These are phyloP conservation scores for Teratosphaeria gauchensis DNA, from an alignment of 2,329 filamentous ascomycete species.

Conservation along the genomic window DNA sequence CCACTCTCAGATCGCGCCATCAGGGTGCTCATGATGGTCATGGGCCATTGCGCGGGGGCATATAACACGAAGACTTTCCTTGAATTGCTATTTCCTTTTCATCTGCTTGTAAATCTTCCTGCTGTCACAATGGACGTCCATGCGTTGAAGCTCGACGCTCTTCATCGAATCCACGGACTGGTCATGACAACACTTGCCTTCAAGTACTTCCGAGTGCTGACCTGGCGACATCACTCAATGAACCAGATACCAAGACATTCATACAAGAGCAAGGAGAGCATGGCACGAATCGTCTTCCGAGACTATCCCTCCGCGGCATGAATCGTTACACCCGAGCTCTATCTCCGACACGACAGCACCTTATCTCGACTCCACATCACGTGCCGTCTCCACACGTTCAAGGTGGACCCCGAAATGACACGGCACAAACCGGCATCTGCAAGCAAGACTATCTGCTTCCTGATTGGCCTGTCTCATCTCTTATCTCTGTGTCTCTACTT, in stretches of 20 bases:
- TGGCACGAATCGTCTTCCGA: neutral
- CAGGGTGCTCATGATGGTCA: neutral
- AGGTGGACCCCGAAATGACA: neutral
- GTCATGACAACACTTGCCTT: too few relatives aligned
- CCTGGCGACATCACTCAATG: too few relatives aligned
- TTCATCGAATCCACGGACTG: too few relatives aligned
- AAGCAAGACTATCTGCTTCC: neutral
- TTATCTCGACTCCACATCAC: neutral
- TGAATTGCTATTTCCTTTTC: neutral
- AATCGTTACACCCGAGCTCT: neutral
- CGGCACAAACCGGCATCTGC: neutral
- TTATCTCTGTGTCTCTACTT: conserved; percentile 1
- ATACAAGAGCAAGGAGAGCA: neutral
- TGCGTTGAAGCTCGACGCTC: too few relatives aligned
- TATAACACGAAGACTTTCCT: neutral
- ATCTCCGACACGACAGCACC: neutral
- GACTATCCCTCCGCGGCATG: too few relatives aligned
- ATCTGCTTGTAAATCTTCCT: too few relatives aligned
- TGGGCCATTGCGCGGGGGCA: too few relatives aligned
- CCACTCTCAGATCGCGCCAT: neutral
- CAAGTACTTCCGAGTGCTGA: too few relatives aligned
- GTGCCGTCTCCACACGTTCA: neutral
- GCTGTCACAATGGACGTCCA: too few relatives aligned
- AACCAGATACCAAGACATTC: too few relatives aligned
- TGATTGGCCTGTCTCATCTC: neutral